Base-by-base conservation (phyloP, 2,329 filamentous ascomycete genomes). In the Aspergillus neotritici region DNA sequence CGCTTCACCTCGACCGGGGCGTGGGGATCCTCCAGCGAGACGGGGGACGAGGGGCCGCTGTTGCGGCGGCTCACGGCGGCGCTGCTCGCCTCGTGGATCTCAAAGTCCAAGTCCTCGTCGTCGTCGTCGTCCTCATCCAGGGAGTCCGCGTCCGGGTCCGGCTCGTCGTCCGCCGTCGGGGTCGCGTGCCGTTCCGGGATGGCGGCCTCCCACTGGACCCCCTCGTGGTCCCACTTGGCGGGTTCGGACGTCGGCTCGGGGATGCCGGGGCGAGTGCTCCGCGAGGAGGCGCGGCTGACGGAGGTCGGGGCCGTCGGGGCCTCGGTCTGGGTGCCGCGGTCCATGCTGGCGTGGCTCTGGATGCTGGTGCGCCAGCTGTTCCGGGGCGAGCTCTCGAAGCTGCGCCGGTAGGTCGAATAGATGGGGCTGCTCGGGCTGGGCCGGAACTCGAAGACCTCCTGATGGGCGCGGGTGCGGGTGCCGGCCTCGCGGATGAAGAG, bases 401-500 rank as follows among this genome's bases (percentile, higher is more conserved):
- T 94, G 59, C 79, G 80, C 47, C 85, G 67, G 31, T 78, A 80
- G 64, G 70, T 82, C 66, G 63, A 70, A 64, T 73, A 81, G 31
- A 72, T 57, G 6, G 89, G 87, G 63, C 87, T 94, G 8, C 80
- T 80, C 1, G 87, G 84, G 40, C 76, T 80, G 3, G 87, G 86
- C 52, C 82, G 82, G 65, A 87, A 93, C 58, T 91, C 87, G 63
- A 96, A 94, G 53, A 85, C 80, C 45, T 84, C 87, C 69, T 84
- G 88, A 16, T 79, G 75, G 2, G 89, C 87, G 43, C 87, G 76
- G 41, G 79, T 74, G 38, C 82, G 79, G 2, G 83, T 84, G 29
- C 88, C 89, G n/a, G 90, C 90, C 69, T 96, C 90, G 40, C 86
- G 80, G 52, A 97, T 93, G 55, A 91, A 87, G 43, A 96, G 72